Evolutionary conservation across 2,329 filamentous ascomycete species (phyloP).

Genomic region (Sarocladium kiliense): DNA sequence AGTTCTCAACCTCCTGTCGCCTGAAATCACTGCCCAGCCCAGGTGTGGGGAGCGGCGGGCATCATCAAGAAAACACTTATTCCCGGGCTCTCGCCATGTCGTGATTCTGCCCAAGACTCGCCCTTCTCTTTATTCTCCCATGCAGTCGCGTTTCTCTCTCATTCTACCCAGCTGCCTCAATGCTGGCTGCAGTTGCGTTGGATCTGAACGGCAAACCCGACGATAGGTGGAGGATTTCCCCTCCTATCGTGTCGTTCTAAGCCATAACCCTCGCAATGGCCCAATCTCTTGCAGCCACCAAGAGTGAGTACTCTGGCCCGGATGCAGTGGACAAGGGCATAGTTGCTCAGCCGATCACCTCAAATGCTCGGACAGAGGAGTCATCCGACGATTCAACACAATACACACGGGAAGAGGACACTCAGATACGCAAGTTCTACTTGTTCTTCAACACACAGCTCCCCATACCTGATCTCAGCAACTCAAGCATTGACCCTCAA

Average conservation of each 20-base stretch:
- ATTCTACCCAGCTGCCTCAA: not conserved
- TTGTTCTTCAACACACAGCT: not conserved
- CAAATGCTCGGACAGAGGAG: not conserved
- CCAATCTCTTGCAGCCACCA: not conserved
- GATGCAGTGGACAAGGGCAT: not conserved
- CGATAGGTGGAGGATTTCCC: not conserved
- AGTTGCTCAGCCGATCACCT: too few relatives aligned
- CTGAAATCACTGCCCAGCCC: not conserved
- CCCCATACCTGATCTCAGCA: not conserved
- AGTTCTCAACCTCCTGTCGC: not conserved
- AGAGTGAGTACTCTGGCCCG: not conserved
- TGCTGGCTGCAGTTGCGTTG: too few relatives aligned
- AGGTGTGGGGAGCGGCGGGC: not conserved
- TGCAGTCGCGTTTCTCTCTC: not conserved
- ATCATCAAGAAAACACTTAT: not conserved
- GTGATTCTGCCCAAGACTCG: not conserved
- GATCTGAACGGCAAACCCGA: not conserved
- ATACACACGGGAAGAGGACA: not conserved
- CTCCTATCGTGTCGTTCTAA: too few relatives aligned
- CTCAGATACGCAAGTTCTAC: not conserved
- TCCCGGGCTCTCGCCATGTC: not conserved
- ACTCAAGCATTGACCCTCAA: not conserved
- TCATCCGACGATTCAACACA: not conserved
- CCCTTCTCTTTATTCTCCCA: not conserved
- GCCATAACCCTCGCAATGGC: not conserved